These are phyloP conservation scores for Aspergillus panamensis DNA, from an alignment of 495 filamentous ascomycete species.

Conservation along the genomic window DNA sequence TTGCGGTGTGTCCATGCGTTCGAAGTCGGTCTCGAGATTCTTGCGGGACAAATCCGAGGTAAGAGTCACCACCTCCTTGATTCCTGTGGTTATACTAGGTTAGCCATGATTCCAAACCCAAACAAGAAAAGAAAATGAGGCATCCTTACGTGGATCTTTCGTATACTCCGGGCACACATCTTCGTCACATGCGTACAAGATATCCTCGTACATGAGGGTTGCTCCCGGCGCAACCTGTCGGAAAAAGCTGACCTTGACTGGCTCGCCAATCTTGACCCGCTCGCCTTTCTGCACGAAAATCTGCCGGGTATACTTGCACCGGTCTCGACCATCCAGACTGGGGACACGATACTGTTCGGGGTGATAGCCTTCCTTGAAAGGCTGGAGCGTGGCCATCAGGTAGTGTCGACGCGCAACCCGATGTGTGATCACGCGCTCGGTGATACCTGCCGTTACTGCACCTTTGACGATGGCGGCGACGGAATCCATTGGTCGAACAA, in stretches of 20 bases:
- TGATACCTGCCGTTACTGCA: slow-evolving; percentile 87
- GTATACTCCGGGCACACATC: slow-evolving; percentile 98
- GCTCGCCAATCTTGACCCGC: slow-evolving; percentile 97
- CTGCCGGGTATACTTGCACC: slow-evolving; percentile 98
- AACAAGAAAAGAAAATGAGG: slow-evolving; percentile 20
- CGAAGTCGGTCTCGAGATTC: slow-evolving; percentile 98
- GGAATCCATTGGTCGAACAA: slow-evolving; percentile 81
- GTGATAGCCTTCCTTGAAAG: slow-evolving; percentile 98
- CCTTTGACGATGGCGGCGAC: slow-evolving; percentile 80
- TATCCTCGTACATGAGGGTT: slow-evolving; percentile 99
- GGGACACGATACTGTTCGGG: slow-evolving; percentile 97
- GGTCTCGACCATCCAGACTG: slow-evolving; percentile 91
- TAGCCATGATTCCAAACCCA: not conserved
- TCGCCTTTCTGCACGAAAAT: slow-evolving; percentile 99
- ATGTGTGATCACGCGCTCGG: slow-evolving; percentile 91
- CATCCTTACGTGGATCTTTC: slow-evolving; percentile 89
- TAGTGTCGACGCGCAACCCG: slow-evolving; percentile 98
- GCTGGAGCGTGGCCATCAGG: slow-evolving; percentile 97
- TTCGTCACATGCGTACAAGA: slow-evolving; percentile 96
- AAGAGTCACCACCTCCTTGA: slow-evolving; percentile 98
- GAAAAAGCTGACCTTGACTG: slow-evolving; percentile 98
- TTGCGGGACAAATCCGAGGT: slow-evolving; percentile 96
- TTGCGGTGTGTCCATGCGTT: slow-evolving; percentile 98
- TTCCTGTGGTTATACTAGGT: slow-evolving; percentile 54
- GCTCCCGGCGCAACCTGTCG: slow-evolving; percentile 95